phyloP scores from a whole-genome alignment of 2,329 filamentous ascomycete genomes.

The Graphilbum sp. region DNA sequence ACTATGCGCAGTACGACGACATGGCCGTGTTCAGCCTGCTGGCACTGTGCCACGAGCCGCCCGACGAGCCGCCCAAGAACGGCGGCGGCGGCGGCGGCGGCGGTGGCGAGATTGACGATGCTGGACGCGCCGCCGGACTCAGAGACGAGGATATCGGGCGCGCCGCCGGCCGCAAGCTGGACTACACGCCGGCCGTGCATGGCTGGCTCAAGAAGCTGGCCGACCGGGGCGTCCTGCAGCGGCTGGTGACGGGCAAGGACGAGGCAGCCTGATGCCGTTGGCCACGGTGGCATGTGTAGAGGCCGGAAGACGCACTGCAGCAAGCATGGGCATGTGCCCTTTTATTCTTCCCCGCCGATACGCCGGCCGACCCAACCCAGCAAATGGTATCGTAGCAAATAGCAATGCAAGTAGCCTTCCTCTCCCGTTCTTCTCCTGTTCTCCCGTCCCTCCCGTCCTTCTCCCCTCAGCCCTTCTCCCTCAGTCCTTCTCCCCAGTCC shows the following conservation, averaged over 20 bases:
- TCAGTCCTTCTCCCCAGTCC: too few species aligned
- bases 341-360: too few species aligned
- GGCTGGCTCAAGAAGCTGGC: slow-evolving; percentile 54
- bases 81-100: slow-evolving; percentile 7
- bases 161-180: slow-evolving; percentile 40
- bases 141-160: slow-evolving; percentile 33
- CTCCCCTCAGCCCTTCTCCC: too few species aligned
- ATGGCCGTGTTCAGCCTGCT: slow-evolving; percentile 40
- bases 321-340: too few species aligned
- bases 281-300: too few species aligned
- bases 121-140: slow-evolving; percentile 34
- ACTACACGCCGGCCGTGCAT: slow-evolving; percentile 55
- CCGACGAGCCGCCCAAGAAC: slow-evolving; percentile 3
- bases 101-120: slow-evolving; percentile 24
- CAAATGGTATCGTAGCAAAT: too few species aligned
- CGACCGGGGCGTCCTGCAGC: slow-evolving; percentile 43
- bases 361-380: too few species aligned
- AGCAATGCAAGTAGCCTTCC: too few species aligned
- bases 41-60: slow-evolving; percentile 40
- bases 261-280: neutral
- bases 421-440: too few species aligned
- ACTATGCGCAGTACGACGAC: slow-evolving; percentile 5
- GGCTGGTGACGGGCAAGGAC: slow-evolving; percentile 9
- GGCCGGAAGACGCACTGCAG: too few species aligned
- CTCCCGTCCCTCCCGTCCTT: too few species aligned